Evolutionary conservation across 495 filamentous ascomycete genomes (phyloP).

Genomic region (Hypoxylon cercidicola): DNA sequence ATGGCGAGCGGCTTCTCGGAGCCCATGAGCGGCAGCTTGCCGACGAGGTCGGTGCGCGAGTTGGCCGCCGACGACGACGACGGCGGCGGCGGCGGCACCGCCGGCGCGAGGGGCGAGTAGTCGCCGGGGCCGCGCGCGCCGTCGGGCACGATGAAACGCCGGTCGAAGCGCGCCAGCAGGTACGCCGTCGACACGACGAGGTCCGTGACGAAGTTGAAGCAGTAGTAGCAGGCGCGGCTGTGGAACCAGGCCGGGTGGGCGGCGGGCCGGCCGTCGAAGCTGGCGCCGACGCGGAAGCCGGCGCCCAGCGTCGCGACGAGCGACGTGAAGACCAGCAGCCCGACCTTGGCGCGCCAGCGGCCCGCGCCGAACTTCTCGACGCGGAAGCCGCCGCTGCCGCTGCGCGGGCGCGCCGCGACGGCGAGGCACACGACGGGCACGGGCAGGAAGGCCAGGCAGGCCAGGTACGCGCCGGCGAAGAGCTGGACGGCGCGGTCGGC

Average conservation of each 20-base stretch:
- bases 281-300: constrained; percentile 69
- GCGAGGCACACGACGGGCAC: constrained; percentile 68
- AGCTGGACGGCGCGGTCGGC: constrained; percentile 73
- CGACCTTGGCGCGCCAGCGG: constrained; percentile 69
- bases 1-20: background rate
- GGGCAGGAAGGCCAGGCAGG: constrained; percentile 79
- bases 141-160: constrained; percentile 75
- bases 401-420: constrained; percentile 59
- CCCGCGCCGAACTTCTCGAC: constrained; percentile 80
- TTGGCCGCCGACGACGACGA: no score
- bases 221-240: constrained; percentile 77
- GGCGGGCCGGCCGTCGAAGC: constrained; percentile 64
- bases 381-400: constrained; percentile 42
- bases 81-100: background rate
- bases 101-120: constrained; percentile 40
- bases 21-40: constrained; percentile 24
- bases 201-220: constrained; percentile 81
- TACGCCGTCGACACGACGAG: constrained; percentile 72
- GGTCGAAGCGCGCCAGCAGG: constrained; percentile 73
- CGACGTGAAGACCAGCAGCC: constrained; percentile 67
- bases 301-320: constrained; percentile 75
- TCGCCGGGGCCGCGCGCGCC: constrained; percentile 54
- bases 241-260: constrained; percentile 73
- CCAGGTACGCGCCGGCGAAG: constrained; percentile 72
- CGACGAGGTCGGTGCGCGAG: constrained; percentile 17